Percentiles rank a stretch among this genome's conserved stretches.
phyloP scores from a whole-genome alignment of 805 yeast species.

The Starmerella ratchasimensis region DNA sequence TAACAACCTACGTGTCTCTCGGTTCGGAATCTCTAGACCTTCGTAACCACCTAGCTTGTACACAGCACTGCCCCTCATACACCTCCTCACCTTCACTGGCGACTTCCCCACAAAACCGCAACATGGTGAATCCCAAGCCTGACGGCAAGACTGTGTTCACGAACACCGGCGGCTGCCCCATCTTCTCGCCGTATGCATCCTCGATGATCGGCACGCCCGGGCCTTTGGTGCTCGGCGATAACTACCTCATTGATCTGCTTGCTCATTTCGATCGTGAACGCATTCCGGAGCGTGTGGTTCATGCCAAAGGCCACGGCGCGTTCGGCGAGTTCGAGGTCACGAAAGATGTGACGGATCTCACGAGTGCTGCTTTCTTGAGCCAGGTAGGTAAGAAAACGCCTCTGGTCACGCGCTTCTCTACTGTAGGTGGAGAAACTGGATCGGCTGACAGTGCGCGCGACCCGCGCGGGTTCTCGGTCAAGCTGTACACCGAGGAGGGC shows the following conservation, averaged over 20 bases:
- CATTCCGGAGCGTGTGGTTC: constrained; percentile 53
- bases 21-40: no score
- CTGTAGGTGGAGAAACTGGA: constrained; percentile 60
- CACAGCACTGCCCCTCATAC: no score
- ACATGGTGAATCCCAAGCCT: constrained; percentile 14
- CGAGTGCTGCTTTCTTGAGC: constrained; percentile 42
- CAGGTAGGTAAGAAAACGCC: constrained; percentile 69
- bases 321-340: constrained; percentile 46
- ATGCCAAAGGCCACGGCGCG: constrained; percentile 55
- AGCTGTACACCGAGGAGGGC: constrained; percentile 55
- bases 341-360: constrained; percentile 41
- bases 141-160: constrained; percentile 28
- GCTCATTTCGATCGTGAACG: constrained; percentile 52
- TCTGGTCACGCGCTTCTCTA: constrained; percentile 44
- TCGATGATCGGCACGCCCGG: constrained; percentile 43
- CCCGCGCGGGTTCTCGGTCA: constrained; percentile 59
- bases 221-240: constrained; percentile 46
- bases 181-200: constrained; percentile 41
- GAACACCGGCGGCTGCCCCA: constrained; percentile 43
- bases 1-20: no score
- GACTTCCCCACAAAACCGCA: no score
- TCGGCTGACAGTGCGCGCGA: constrained; percentile 57
- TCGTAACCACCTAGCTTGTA: no score
- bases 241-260: constrained; percentile 40
- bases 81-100: no score